Percentiles rank a stretch among this genome's conserved stretches.
Conservation (phyloP, 2,329 filamentous ascomycete species). For the Phyllosticta paracitricarpa region DNA sequence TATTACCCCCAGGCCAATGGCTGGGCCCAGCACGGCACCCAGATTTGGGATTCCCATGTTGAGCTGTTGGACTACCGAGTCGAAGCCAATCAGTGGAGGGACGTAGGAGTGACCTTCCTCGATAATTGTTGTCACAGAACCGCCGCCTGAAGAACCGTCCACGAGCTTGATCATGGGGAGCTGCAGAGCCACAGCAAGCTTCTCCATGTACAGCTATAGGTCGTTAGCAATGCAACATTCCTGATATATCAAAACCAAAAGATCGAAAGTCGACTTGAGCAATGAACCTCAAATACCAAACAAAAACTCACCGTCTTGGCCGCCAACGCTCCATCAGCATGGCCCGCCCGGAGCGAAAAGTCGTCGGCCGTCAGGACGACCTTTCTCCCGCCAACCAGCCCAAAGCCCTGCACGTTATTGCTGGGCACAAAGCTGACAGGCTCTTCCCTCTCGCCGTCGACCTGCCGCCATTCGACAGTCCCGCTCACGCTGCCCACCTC, state of each 20-base stretch:
- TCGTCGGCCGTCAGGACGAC: slow-evolving; percentile 55
- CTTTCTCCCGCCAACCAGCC: slow-evolving; percentile 42
- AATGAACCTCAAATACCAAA: not conserved
- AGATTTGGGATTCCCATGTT: slow-evolving; percentile 56
- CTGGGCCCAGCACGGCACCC: slow-evolving; percentile 52
- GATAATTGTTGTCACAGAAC: slow-evolving; percentile 50
- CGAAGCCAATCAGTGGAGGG: slow-evolving; percentile 45
- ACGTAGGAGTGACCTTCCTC: slow-evolving; percentile 49
- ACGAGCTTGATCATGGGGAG: slow-evolving; percentile 55
- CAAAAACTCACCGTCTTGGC: slow-evolving; percentile 39
- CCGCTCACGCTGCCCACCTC: slow-evolving; percentile 54
- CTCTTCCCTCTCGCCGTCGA: slow-evolving; percentile 32
- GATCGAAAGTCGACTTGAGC: not conserved
- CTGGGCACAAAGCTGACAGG: slow-evolving; percentile 45
- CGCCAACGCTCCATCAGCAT: slow-evolving; percentile 51
- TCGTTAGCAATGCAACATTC: slow-evolving; percentile 12
- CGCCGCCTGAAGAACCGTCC: slow-evolving; percentile 54
- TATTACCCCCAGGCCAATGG: slow-evolving; percentile 54
- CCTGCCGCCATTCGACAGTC: slow-evolving; percentile 47
- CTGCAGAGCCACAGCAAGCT: slow-evolving; percentile 46
- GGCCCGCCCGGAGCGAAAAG: slow-evolving; percentile 52
- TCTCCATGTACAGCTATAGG: slow-evolving; percentile 46
- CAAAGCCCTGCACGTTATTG: slow-evolving; percentile 54
- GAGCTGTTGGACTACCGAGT: slow-evolving; percentile 45
- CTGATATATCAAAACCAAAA: not conserved